These are phyloP conservation scores for Solanum bukasovii DNA, from an alignment of 257 asterid species.

Conservation along the genomic window DNA sequence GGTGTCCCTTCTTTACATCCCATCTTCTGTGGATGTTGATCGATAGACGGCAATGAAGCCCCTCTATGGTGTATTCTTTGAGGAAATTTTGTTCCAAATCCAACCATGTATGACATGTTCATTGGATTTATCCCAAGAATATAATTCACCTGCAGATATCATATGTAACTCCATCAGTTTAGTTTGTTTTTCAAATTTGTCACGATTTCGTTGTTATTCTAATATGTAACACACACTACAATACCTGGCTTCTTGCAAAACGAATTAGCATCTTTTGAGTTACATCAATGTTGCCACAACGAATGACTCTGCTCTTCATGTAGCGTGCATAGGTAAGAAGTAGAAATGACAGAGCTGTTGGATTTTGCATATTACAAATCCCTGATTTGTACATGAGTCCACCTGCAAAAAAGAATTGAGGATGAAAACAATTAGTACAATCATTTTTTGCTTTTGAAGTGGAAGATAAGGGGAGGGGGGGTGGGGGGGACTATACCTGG, in stretches of 20 bases:
- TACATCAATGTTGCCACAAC: constrained; percentile 35
- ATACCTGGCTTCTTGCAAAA: constrained; percentile 54
- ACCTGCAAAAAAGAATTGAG: constrained; percentile 16
- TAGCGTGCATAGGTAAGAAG: constrained; percentile 72
- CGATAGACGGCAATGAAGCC: constrained; percentile 34
- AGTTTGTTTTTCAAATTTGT: not conserved
- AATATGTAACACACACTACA: not conserved
- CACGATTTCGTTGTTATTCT: not conserved
- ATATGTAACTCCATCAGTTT: not conserved
- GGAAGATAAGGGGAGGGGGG: constrained; percentile 30
- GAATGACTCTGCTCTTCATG: constrained; percentile 49
- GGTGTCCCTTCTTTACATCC: constrained; percentile 44
- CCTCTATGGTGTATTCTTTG: constrained; percentile 42
- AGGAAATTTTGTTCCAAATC: constrained; percentile 32
- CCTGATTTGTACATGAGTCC: constrained; percentile 63
- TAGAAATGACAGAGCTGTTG: constrained; percentile 57
- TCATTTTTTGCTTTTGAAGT: constrained; percentile 32
- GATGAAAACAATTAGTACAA: not conserved
- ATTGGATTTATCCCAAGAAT: constrained; percentile 42
- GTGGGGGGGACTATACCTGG: not conserved
- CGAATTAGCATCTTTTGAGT: constrained; percentile 24
- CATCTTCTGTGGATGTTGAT: constrained; percentile 23
- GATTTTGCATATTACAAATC: constrained; percentile 62
- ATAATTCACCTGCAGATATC: constrained; percentile 28
- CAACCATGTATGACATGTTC: constrained; percentile 47